phyloP scores from a whole-genome alignment of 1,284 basidiomycete genomes.

The Cryptococcus neoformans region DNA sequence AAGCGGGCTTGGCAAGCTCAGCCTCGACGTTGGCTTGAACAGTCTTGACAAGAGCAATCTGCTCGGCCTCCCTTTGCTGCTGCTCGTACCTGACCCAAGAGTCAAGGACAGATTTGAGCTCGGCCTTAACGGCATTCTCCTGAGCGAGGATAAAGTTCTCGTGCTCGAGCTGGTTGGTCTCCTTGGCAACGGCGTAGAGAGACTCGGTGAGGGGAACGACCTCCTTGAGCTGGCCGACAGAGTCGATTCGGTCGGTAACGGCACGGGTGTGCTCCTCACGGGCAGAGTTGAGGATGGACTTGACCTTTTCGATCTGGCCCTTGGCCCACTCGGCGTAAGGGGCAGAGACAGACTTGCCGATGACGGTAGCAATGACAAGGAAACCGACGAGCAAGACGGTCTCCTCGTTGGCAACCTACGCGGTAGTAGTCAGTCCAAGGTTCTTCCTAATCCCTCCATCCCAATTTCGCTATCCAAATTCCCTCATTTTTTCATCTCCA shows the following conservation, averaged over 20 bases:
- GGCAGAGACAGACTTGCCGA: conserved; percentile 73
- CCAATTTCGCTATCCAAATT: neutral
- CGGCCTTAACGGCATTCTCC: conserved; percentile 78
- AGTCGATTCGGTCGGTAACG: conserved; percentile 87
- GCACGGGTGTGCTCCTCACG: conserved; percentile 89
- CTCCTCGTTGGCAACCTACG: conserved; percentile 83
- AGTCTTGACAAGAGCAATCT: conserved; percentile 80
- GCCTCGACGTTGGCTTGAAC: conserved; percentile 85
- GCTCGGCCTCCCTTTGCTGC: conserved; percentile 93
- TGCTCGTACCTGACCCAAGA: conserved; percentile 98
- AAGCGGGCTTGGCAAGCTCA: conserved; percentile 82
- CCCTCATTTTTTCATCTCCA: neutral
- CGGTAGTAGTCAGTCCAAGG: neutral
- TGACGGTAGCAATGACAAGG: conserved; percentile 79
- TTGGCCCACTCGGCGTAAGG: conserved; percentile 95
- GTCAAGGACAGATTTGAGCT: conserved; percentile 94
- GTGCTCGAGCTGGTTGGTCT: conserved; percentile 88
- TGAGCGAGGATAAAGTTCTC: conserved; percentile 89
- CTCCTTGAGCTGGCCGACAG: conserved; percentile 90
- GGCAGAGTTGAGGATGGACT: conserved; percentile 74
- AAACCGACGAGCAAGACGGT: conserved; percentile 78
- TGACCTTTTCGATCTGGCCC: conserved; percentile 78
- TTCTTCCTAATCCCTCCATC: neutral
- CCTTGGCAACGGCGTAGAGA: conserved; percentile 93
- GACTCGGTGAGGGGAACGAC: conserved; percentile 85